Evolutionary conservation across 768 basidiomycete genomes (phyloP).

Genomic region (Flagelloscypha sp.): DNA sequence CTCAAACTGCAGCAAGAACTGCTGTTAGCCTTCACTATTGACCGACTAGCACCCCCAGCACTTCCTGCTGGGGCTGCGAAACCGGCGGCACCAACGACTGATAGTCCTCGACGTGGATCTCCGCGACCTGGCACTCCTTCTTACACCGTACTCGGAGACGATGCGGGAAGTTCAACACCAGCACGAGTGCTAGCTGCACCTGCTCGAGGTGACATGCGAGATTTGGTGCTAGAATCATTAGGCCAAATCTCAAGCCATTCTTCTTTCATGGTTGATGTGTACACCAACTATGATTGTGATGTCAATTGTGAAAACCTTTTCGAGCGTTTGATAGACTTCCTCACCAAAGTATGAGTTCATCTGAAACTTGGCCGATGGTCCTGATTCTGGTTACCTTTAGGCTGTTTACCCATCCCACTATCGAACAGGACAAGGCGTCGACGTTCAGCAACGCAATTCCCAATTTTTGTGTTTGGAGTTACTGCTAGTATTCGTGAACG

Average conservation of each 20-base stretch:
- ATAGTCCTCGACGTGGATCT: constrained; percentile 6
- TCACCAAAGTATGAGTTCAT: constrained; percentile 59
- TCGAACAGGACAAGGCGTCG: constrained; percentile 44
- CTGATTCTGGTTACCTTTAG: constrained; percentile 28
- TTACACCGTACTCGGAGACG: too few species aligned
- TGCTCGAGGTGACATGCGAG: constrained; percentile 79
- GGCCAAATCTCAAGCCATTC: constrained; percentile 73
- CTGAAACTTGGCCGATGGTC: constrained; percentile 4
- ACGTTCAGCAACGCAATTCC: constrained; percentile 62
- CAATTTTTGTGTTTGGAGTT: constrained; percentile 88
- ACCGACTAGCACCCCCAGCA: constrained; percentile 66
- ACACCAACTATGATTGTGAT: constrained; percentile 95
- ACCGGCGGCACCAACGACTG: not conserved
- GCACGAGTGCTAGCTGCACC: constrained; percentile 59
- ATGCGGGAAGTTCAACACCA: constrained; percentile 34
- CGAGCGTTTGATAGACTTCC: constrained; percentile 79
- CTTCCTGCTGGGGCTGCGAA: constrained; percentile 6
- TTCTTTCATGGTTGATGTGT: constrained; percentile 93
- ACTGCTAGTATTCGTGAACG: constrained; percentile 76
- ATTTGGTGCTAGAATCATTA: constrained; percentile 84
- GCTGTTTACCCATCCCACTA: constrained; percentile 71
- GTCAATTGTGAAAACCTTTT: constrained; percentile 95
- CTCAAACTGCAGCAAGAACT: constrained; percentile 94
- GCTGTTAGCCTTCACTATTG: constrained; percentile 89
- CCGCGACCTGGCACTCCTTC: constrained; percentile 19